Percentiles rank a stretch among this genome's conserved stretches.
Conservation (phyloP, 176 grass and related monocot species). For the Eremochloa ophiuroides region DNA sequence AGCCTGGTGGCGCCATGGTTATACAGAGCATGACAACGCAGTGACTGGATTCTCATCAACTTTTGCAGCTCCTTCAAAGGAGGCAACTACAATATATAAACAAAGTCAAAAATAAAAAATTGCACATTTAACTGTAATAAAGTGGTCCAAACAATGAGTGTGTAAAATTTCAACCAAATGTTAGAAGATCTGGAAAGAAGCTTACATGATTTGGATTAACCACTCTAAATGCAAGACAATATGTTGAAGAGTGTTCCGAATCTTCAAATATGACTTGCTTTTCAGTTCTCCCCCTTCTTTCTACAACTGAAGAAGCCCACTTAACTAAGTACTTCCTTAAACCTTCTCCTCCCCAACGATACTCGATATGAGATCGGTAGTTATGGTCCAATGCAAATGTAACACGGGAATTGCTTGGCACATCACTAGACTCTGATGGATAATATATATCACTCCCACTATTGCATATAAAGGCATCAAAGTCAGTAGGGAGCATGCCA, state of each 20-base stretch:
- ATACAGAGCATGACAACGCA: conserved; percentile 75
- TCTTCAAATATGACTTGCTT: conserved; percentile 77
- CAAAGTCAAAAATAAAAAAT: neutral
- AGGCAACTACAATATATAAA: conserved; percentile 51
- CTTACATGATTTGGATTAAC: conserved; percentile 81
- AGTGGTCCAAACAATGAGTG: neutral
- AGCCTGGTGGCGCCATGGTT: conserved; percentile 66
- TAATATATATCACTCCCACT: conserved; percentile 97
- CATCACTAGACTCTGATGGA: conserved; percentile 53
- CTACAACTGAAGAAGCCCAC: conserved; percentile 57
- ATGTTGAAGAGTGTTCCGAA: conserved; percentile 52
- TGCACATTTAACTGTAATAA: neutral
- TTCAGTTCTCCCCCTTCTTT: conserved; percentile 61
- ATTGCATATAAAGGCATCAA: conserved; percentile 95
- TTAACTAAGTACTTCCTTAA: conserved; percentile 81
- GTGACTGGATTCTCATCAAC: conserved; percentile 78
- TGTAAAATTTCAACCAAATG: neutral
- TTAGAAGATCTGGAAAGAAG: conserved; percentile 5
- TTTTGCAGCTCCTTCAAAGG: conserved; percentile 65
- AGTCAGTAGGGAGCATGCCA: conserved; percentile 73
- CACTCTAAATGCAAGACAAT: conserved; percentile 75
- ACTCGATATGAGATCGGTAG: conserved; percentile 82
- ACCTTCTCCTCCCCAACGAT: conserved; percentile 93
- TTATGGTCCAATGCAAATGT: conserved; percentile 69
- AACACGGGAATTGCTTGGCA: conserved; percentile 45